These are phyloP conservation scores for Trichophyton verrucosum DNA, from an alignment of 2,329 filamentous ascomycete species.

Conservation along the genomic window DNA sequence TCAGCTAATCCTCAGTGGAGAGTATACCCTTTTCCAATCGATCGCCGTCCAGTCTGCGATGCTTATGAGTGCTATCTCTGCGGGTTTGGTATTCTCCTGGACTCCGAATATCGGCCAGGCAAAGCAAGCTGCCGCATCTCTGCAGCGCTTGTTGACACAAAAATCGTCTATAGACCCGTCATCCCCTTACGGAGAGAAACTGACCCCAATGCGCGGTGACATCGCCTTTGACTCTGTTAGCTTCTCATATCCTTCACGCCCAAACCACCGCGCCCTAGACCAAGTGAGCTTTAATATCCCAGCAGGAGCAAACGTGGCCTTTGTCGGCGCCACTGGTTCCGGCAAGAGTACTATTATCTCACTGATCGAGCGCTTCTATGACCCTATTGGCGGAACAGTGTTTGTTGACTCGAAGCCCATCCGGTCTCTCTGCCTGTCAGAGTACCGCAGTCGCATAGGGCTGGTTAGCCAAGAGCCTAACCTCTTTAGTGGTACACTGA, in stretches of 20 bases:
- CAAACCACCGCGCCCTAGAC: slow-evolving; percentile 47
- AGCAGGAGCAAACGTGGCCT: slow-evolving; percentile 32
- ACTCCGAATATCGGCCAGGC: slow-evolving; percentile 63
- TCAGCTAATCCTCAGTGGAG: slow-evolving; percentile 53
- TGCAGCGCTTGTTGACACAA: not conserved
- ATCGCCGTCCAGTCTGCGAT: slow-evolving; percentile 61
- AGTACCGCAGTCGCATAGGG: slow-evolving; percentile 55
- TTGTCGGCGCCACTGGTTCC: slow-evolving; percentile 61
- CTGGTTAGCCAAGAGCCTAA: slow-evolving; percentile 71
- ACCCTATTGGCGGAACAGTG: slow-evolving; percentile 51
- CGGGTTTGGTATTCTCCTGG: slow-evolving; percentile 62
- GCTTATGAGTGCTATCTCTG: slow-evolving; percentile 59
- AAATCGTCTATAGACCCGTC: slow-evolving; percentile 12
- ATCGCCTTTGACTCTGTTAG: slow-evolving; percentile 44
- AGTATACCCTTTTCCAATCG: slow-evolving; percentile 56
- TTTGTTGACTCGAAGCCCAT: slow-evolving; percentile 61
- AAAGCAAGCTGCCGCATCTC: slow-evolving; percentile 42
- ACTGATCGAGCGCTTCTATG: slow-evolving; percentile 64
- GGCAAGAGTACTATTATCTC: slow-evolving; percentile 64
- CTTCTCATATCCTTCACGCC: slow-evolving; percentile 55
- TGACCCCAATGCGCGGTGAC: slow-evolving; percentile 18
- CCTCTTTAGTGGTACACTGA: slow-evolving; percentile 61
- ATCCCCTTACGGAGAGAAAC: slow-evolving; percentile 13
- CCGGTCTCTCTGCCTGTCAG: slow-evolving; percentile 53
- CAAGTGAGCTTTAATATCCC: slow-evolving; percentile 44